Evolutionary conservation across 768 basidiomycete species (phyloP).

Genomic region (Boletus rubroflammeus): DNA sequence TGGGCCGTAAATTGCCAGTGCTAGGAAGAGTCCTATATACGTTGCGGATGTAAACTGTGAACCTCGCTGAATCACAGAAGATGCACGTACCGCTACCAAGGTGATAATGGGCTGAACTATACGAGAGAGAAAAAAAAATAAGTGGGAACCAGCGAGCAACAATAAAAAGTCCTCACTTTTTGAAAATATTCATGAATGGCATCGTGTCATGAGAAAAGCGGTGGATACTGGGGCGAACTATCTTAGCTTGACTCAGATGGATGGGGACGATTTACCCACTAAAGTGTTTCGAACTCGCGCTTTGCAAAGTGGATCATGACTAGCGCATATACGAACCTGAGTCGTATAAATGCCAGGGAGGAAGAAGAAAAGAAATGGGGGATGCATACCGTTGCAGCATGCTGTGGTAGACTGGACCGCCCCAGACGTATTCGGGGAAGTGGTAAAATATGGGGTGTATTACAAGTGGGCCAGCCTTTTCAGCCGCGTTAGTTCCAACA

Average conservation of each 20-base stretch:
- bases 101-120: constrained; percentile 88
- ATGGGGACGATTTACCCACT: constrained; percentile 45
- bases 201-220: constrained; percentile 95
- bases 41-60: constrained; percentile 1
- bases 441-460: constrained; percentile 85
- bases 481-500: constrained; percentile 1
- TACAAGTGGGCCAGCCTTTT: constrained; percentile 78
- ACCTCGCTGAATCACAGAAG: not conserved
- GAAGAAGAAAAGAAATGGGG: not conserved
- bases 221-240: constrained; percentile 60
- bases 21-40: constrained; percentile 62
- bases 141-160: not conserved
- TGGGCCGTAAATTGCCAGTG: constrained; percentile 78
- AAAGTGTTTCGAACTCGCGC: constrained; percentile 88
- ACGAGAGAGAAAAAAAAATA: not conserved
- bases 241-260: not conserved
- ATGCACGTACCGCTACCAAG: constrained; percentile 54
- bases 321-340: constrained; percentile 66
- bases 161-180: constrained; percentile 60
- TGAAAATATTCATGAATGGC: constrained; percentile 81
- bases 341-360: not conserved
- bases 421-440: constrained; percentile 67
- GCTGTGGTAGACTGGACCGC: constrained; percentile 67
- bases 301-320: constrained; percentile 87
- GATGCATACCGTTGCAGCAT: constrained; percentile 63